Evolutionary conservation across 1,284 basidiomycete genomes (phyloP), one percentile per base, ranked within the genome.

Genomic region (Volvariella surrecta): DNA sequence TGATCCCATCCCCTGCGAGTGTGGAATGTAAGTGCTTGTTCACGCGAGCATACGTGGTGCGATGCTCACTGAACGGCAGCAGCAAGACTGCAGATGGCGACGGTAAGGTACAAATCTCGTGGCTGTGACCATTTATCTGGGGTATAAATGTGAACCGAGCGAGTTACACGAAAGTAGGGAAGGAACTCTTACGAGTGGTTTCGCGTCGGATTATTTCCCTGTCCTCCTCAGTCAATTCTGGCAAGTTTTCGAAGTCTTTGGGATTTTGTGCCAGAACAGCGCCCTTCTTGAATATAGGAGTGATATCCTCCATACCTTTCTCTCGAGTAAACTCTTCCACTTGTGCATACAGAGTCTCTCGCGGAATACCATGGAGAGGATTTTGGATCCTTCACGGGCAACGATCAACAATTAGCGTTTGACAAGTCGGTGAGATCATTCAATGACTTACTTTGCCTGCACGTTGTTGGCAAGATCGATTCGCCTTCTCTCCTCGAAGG

Each of bases 251-350:
- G 49, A 76, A 82, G 8, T 66, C 58, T 9, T 59, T 58, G 0
- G 73, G 74, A 38, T 71, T 66, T 48, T 78, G 77, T 1, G 81
- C 80, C 30, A 83, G 61, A 1, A 83, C 58, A 1, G 80, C 80
- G 13, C 71, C 82, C 48, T 72, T 73, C 49, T 62, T 58, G 43
- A 81, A 70, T 3, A 71, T 44, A 3, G 66, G 62, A 8, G 61
- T 46, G 17, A 72, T 64, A 31, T 78, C 70, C 13, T 61, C 59
- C 39, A 79, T 55, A 10, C 64, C 70, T 42, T 71, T 62, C 45
- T 73, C 67, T 15, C 56, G 53, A 15, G 69, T 65, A 47, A 73
- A 79, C 10, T 54, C 50, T 28, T 72, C 68, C 19, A 73, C 75
- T 49, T 71, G 66, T 9, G 55, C 49, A 32, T 71, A 46, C 15